Conservation (phyloP, 2,329 filamentous ascomycete genomes). For the Alternaria ethzedia region DNA sequence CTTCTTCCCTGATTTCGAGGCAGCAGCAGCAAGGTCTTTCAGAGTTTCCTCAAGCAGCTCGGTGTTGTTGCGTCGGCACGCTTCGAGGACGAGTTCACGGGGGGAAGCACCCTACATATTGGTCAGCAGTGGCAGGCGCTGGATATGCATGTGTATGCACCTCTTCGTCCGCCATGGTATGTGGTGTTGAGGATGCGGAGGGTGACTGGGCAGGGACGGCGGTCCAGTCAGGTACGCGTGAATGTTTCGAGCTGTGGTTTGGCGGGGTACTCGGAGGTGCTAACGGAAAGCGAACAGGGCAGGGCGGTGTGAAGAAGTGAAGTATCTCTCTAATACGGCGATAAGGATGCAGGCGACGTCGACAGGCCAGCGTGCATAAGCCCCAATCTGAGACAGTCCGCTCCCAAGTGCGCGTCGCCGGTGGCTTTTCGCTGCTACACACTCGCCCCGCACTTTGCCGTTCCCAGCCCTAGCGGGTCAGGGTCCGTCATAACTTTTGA, state of each 20-base stretch:
- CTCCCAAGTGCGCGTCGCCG: slow-evolving; percentile 17
- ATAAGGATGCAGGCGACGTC: not conserved
- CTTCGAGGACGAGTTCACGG: slow-evolving; percentile 86
- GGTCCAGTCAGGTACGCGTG: slow-evolving; percentile 6
- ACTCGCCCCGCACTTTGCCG: slow-evolving; percentile 35
- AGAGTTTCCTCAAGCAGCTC: slow-evolving; percentile 82
- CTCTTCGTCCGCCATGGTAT: slow-evolving; percentile 47
- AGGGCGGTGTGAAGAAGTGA: slow-evolving; percentile 9
- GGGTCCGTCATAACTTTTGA: slow-evolving; percentile 39
- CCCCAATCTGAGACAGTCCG: slow-evolving; percentile 24
- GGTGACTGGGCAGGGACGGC: slow-evolving; percentile 1
- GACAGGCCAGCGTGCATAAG: slow-evolving; percentile 17
- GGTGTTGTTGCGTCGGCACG: slow-evolving; percentile 90
- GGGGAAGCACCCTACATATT: slow-evolving; percentile 76
- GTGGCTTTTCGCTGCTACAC: slow-evolving; percentile 14
- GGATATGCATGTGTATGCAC: slow-evolving; percentile 16
- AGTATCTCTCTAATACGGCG: slow-evolving; percentile 1
- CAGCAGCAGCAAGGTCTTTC: slow-evolving; percentile 53
- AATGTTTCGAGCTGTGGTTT: slow-evolving; percentile 12
- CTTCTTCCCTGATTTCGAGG: slow-evolving; percentile 58
- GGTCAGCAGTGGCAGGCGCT: slow-evolving; percentile 13
- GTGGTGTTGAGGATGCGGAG: not conserved
- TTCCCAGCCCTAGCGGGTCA: slow-evolving; percentile 22
- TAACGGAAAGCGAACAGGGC: slow-evolving; percentile 12
- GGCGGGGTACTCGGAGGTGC: slow-evolving; percentile 18